Percentiles rank a stretch among this genome's conserved stretches.
Evolutionary conservation across 1,139 yeast genomes (phyloP).

Genomic region (Candida sp.): DNA sequence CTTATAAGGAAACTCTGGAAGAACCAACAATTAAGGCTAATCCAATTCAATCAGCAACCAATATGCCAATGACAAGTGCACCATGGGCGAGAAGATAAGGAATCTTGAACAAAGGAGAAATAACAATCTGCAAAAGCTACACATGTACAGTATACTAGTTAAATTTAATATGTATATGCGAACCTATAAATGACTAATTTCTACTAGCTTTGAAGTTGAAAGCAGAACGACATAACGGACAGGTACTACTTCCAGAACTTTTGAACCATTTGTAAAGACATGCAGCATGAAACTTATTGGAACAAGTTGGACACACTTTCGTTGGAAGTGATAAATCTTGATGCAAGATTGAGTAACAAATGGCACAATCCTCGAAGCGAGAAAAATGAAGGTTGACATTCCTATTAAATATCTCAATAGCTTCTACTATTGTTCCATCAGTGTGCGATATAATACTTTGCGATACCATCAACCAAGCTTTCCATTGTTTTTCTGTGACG

Average conservation of each 20-base stretch:
- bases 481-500: conserved; percentile 90
- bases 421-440: conserved; percentile 80
- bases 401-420: conserved; percentile 76
- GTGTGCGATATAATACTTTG: conserved; percentile 72
- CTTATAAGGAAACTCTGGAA: conserved; percentile 16
- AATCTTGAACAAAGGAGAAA: too few species aligned
- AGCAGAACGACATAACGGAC: conserved; percentile 89
- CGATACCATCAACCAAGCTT: conserved; percentile 91
- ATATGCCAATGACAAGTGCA: conserved; percentile 36
- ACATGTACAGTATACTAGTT: too few species aligned
- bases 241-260: conserved; percentile 85
- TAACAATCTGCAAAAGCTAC: too few species aligned
- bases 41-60: conserved; percentile 7
- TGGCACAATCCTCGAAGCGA: conserved; percentile 96
- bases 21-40: conserved; percentile 3
- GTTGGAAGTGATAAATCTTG: conserved; percentile 91
- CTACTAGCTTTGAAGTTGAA: conserved; percentile 47
- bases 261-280: conserved; percentile 97
- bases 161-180: not conserved
- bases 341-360: conserved; percentile 88
- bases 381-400: conserved; percentile 82
- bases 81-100: conserved; percentile 31
- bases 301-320: conserved; percentile 85
- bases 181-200: conserved; percentile 1
- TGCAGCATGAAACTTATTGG: conserved; percentile 94